Conservation (phyloP, 2,329 filamentous ascomycete species). For the Karstenula rhodostoma region DNA sequence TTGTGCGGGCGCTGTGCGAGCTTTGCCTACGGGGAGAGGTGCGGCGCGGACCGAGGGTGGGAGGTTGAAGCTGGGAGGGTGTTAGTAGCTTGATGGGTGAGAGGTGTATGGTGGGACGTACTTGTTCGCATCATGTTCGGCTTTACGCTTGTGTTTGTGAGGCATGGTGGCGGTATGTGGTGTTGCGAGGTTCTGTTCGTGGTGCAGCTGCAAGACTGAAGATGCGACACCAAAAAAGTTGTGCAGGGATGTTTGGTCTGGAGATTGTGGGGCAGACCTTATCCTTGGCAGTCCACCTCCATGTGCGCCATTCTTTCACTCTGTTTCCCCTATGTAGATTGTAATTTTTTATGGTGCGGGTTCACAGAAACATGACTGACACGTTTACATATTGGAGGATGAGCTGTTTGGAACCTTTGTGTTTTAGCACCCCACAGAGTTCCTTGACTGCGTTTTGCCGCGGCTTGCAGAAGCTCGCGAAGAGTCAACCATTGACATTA, state of each 20-base stretch:
- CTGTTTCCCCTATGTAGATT: no score
- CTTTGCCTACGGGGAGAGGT: constrained; percentile 64
- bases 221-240: constrained; percentile 12
- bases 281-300: not conserved
- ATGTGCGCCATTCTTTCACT: no score
- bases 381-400: no score
- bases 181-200: constrained; percentile 13
- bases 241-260: constrained; percentile 8
- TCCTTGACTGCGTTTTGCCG: not conserved
- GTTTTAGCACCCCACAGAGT: no score
- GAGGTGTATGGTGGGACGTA: constrained; percentile 28
- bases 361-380: no score
- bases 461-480: not conserved
- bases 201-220: not conserved
- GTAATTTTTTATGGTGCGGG: no score
- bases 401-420: no score
- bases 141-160: constrained; percentile 81
- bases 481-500: no score
- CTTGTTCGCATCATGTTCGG: constrained; percentile 50
- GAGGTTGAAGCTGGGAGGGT: constrained; percentile 64
- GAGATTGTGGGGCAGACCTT: not conserved
- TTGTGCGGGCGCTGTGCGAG: constrained; percentile 41
- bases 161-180: constrained; percentile 66
- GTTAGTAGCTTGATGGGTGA: constrained; percentile 34
- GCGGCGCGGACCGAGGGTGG: constrained; percentile 68